A percentile compares a stretch with the other conserved stretches of the same genome.
Conservation (phyloP, 2,329 filamentous ascomycete genomes). For the Arthrobotrys entomopaga region DNA sequence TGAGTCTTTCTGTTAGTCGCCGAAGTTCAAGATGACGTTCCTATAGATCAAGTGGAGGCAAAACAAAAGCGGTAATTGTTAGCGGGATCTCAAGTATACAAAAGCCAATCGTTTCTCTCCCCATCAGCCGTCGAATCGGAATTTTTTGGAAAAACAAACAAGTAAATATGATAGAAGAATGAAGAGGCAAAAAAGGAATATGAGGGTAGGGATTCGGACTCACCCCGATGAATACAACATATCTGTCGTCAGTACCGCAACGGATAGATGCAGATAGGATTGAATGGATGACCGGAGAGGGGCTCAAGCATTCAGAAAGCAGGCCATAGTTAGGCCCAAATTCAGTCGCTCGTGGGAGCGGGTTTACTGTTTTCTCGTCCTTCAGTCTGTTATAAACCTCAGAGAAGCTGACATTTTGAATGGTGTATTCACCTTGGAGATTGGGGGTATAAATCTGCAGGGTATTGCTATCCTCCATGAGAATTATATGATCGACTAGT, state of each 20-base stretch:
- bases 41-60: conserved; percentile 61
- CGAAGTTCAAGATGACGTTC: conserved; percentile 83
- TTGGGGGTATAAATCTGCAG: conserved; percentile 36
- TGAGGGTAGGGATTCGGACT: conserved; percentile 61
- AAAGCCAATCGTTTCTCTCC: background rate
- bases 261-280: conserved; percentile 47
- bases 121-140: too few relatives aligned
- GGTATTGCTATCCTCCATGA: conserved; percentile 42
- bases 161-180: conserved; percentile 32
- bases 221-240: conserved; percentile 78
- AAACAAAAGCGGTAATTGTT: conserved; percentile 21
- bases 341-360: conserved; percentile 38
- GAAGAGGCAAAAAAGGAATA: conserved; percentile 15
- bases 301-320: conserved; percentile 46
- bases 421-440: conserved; percentile 47
- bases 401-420: conserved; percentile 46
- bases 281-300: conserved; percentile 46
- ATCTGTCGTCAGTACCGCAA: conserved; percentile 48
- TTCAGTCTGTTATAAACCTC: conserved; percentile 52
- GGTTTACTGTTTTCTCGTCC: conserved; percentile 45
- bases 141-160: conserved; percentile 7
- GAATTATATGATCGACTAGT: conserved; percentile 2
- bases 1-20: conserved; percentile 75
- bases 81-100: conserved; percentile 25
- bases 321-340: conserved; percentile 48